phyloP scores from a whole-genome alignment of 768 basidiomycete genomes.

The Lepiota subincarnata region DNA sequence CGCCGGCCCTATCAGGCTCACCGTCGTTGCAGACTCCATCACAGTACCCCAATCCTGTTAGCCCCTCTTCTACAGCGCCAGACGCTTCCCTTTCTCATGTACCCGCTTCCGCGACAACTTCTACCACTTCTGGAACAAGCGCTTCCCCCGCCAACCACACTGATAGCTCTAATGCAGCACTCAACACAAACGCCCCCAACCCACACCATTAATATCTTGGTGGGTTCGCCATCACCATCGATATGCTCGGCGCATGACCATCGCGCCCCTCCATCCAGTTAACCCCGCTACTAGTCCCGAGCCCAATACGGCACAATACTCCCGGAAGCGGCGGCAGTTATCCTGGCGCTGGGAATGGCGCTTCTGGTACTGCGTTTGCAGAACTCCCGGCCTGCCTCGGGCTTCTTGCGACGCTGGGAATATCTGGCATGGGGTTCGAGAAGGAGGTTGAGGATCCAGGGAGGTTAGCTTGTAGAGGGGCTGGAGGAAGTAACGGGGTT shows the following conservation, averaged over 20 bases:
- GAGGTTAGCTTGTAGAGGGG: conserved; percentile 60
- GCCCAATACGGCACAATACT: neutral
- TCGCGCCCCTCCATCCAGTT: neutral
- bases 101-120: no score
- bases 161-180: neutral
- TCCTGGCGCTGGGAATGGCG: neutral
- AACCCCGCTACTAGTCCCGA: neutral
- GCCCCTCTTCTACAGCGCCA: conserved; percentile 5
- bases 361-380: neutral
- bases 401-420: conserved; percentile 17
- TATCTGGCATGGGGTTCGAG: conserved; percentile 21
- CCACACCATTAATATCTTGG: no score
- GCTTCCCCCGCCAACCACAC: no score
- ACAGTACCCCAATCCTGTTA: no score
- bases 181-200: no score
- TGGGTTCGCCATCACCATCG: no score
- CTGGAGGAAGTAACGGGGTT: conserved; percentile 61
- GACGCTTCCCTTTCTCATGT: neutral
- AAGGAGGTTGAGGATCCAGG: conserved; percentile 56
- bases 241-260: conserved; percentile 12
- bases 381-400: no score
- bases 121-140: neutral
- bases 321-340: no score
- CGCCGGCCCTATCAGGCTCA: no score
- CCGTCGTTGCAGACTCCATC: no score